Evolutionary conservation across 1,284 basidiomycete genomes (phyloP).

Genomic region (Amylostereum areolatum): DNA sequence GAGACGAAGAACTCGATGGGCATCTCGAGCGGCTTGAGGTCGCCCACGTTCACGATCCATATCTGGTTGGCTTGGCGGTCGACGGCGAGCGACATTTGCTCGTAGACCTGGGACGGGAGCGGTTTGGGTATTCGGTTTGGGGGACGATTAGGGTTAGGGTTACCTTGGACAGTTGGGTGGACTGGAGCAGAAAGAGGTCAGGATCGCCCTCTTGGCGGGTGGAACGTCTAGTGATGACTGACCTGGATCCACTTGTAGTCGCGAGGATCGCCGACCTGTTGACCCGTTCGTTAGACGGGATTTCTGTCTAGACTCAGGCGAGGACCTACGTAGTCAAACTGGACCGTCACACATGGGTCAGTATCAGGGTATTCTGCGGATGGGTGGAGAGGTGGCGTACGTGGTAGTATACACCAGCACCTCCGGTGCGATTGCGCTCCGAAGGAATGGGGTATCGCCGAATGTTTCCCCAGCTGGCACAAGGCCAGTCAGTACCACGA

Average conservation of each 20-base stretch:
- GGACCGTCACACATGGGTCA: background rate
- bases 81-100: constrained; percentile 57
- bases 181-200: constrained; percentile 8
- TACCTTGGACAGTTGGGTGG: constrained; percentile 22
- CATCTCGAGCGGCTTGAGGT: constrained; percentile 69
- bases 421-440: constrained; percentile 51
- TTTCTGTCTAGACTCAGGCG: background rate
- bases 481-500: background rate
- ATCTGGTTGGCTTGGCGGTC: constrained; percentile 49
- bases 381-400: constrained; percentile 23
- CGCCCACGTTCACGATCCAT: constrained; percentile 64
- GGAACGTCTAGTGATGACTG: constrained; percentile 11
- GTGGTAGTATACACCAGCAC: constrained; percentile 65
- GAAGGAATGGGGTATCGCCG: constrained; percentile 45
- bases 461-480: constrained; percentile 48
- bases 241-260: constrained; percentile 61
- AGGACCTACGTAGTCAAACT: constrained; percentile 27
- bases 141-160: background rate
- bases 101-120: constrained; percentile 34
- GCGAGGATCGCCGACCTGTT: constrained; percentile 45
- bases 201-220: background rate
- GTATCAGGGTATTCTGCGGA: background rate
- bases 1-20: constrained; percentile 66
- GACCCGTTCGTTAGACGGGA: background rate
- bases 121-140: no score